Conservation (phyloP, 1,139 yeast species). For the Tardiomyces blankii region DNA sequence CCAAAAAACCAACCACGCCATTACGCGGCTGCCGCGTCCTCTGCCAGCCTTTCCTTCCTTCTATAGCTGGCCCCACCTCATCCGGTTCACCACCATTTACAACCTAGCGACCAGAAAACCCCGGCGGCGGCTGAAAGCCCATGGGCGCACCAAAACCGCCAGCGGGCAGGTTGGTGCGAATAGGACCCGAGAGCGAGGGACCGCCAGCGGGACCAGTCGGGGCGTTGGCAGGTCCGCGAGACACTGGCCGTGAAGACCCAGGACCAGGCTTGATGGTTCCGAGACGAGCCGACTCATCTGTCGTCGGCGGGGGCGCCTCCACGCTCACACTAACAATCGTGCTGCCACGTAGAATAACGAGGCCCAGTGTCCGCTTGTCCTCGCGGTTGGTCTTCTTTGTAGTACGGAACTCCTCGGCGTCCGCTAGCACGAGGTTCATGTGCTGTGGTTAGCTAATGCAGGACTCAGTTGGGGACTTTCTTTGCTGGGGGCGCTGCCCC, state of each 20-base stretch:
- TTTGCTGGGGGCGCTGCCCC: too few species aligned
- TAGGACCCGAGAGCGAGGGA: constrained; percentile 19
- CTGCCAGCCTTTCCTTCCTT: too few species aligned
- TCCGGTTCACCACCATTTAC: too few species aligned
- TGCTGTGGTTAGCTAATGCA: constrained; percentile 24
- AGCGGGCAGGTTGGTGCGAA: constrained; percentile 11
- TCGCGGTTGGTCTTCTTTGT: constrained; percentile 46
- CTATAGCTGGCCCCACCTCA: too few species aligned
- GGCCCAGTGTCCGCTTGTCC: constrained; percentile 65
- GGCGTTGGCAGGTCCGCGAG: constrained; percentile 15
- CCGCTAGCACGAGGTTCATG: constrained; percentile 77
- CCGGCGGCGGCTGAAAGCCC: constrained; percentile 7
- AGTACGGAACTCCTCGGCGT: constrained; percentile 72
- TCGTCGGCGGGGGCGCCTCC: constrained; percentile 61
- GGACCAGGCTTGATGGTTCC: constrained; percentile 33
- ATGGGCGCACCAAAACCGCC: constrained; percentile 6
- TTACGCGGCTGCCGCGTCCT: too few species aligned
- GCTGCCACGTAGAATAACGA: constrained; percentile 80
- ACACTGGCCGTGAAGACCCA: constrained; percentile 35
- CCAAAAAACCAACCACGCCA: too few species aligned
- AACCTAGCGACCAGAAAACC: not conserved
- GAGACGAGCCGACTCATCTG: constrained; percentile 17
- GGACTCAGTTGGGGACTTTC: too few species aligned
- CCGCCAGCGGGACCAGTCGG: not conserved
- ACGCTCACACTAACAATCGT: constrained; percentile 75